A percentile compares a stretch with the other conserved stretches of the same genome.
These are phyloP conservation scores for Aphanomyces cochlioides DNA, from an alignment of 352 stramenopile genomes.

Conservation along the genomic window DNA sequence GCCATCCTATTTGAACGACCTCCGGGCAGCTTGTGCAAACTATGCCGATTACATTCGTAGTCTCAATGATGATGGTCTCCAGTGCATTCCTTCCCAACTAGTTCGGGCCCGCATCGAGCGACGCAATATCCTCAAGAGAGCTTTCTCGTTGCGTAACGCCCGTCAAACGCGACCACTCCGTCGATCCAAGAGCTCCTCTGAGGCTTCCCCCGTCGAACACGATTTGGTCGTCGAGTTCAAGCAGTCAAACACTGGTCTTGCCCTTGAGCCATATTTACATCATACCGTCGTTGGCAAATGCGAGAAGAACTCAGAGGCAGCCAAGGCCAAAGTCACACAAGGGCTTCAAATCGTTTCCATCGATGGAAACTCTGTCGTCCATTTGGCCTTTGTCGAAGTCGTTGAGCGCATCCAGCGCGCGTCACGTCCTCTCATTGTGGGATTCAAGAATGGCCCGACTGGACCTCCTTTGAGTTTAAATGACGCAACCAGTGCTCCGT, in stretches of 20 bases:
- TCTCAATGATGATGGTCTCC: slow-evolving; percentile 40
- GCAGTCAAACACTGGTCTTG: slow-evolving; percentile 58
- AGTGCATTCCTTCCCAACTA: slow-evolving; percentile 52
- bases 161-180: neutral
- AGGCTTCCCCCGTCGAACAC: slow-evolving; percentile 31
- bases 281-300: slow-evolving; percentile 57
- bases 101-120: slow-evolving; percentile 31
- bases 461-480: neutral
- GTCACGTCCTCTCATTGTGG: slow-evolving; percentile 47
- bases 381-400: slow-evolving; percentile 49
- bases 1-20: slow-evolving; percentile 57
- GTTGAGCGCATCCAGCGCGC: slow-evolving; percentile 49
- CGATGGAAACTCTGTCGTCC: slow-evolving; percentile 46
- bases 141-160: neutral
- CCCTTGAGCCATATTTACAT: slow-evolving; percentile 64
- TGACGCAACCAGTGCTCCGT: neutral
- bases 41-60: slow-evolving; percentile 51
- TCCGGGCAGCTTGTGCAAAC: slow-evolving; percentile 53
- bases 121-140: neutral
- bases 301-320: slow-evolving; percentile 60
- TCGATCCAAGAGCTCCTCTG: neutral
- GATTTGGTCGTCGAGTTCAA: slow-evolving; percentile 59
- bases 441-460: slow-evolving; percentile 40
- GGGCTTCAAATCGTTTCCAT: slow-evolving; percentile 63
- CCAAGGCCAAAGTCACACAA: slow-evolving; percentile 41